Conservation (phyloP, 257 asterid genomes). For the Paulownia fortunei region DNA sequence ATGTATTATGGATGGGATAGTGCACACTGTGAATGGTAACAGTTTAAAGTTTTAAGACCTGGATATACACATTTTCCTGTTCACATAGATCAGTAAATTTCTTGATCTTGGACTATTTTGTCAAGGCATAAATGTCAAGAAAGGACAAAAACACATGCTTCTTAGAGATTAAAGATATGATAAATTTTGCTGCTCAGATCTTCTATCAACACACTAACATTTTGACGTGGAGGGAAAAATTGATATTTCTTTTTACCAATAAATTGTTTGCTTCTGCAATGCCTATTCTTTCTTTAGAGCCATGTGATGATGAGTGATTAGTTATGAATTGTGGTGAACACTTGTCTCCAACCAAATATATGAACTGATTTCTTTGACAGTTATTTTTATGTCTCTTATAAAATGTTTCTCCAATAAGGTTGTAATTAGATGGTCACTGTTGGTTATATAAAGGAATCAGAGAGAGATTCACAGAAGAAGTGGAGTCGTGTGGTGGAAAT, state of each 20-base stretch:
- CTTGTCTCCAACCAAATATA: slow-evolving; percentile 17
- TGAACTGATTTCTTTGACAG: neutral
- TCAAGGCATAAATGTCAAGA: slow-evolving; percentile 4
- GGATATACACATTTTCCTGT: neutral
- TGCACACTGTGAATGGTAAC: neutral
- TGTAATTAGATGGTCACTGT: slow-evolving; percentile 20
- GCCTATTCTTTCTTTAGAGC: neutral
- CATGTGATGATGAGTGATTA: slow-evolving; percentile 1
- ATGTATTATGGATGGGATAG: neutral
- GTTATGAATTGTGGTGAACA: neutral
- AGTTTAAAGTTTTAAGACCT: neutral
- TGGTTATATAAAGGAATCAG: slow-evolving; percentile 74
- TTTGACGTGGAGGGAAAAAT: neutral
- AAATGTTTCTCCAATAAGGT: slow-evolving; percentile 14
- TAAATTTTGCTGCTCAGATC: neutral
- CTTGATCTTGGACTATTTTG: slow-evolving; percentile 7
- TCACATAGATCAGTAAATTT: neutral
- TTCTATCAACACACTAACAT: neutral
- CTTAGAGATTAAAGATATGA: slow-evolving; percentile 1
- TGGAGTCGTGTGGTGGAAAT: slow-evolving; percentile 88
- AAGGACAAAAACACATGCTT: neutral
- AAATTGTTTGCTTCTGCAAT: neutral
- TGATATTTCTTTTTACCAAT: neutral
- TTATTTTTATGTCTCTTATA: neutral
- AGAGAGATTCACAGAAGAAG: slow-evolving; percentile 81